Conservation (phyloP, 2,329 filamentous ascomycete species). For the Fusarium siculi region DNA sequence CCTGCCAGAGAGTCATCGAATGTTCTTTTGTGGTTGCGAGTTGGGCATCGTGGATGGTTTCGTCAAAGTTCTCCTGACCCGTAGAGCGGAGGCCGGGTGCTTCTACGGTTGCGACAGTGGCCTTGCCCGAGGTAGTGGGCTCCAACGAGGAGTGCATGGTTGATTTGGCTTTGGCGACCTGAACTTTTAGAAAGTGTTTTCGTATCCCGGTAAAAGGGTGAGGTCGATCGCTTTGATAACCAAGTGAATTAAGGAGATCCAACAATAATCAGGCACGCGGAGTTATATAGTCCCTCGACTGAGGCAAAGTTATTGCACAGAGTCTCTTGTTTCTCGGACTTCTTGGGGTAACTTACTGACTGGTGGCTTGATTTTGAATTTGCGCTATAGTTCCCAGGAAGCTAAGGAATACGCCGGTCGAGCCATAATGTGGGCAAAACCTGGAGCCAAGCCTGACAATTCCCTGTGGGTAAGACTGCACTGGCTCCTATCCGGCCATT, state of each 20-base stretch:
- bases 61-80: not conserved
- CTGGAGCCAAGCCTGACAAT: not conserved
- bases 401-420: not conserved
- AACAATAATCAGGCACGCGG: not conserved
- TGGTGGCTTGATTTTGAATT: not conserved
- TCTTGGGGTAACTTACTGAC: not conserved
- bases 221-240: not conserved
- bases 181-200: not conserved
- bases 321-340: not conserved
- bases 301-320: not conserved
- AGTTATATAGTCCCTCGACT: not conserved
- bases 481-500: not conserved
- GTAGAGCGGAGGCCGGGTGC: not conserved
- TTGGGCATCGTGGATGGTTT: slow-evolving; percentile 14
- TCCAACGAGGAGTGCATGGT: not conserved
- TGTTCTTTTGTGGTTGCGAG: slow-evolving; percentile 16
- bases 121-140: not conserved
- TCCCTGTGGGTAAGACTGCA: not conserved
- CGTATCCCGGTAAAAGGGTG: not conserved
- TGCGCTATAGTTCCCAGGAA: not conserved
- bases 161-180: not conserved
- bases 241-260: not conserved
- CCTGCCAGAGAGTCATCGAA: slow-evolving; percentile 49
- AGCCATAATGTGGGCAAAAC: not conserved
- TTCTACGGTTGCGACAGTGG: not conserved